These are phyloP conservation scores for Ascobolus immersus DNA, from an alignment of 495 filamentous ascomycete species.

Conservation along the genomic window DNA sequence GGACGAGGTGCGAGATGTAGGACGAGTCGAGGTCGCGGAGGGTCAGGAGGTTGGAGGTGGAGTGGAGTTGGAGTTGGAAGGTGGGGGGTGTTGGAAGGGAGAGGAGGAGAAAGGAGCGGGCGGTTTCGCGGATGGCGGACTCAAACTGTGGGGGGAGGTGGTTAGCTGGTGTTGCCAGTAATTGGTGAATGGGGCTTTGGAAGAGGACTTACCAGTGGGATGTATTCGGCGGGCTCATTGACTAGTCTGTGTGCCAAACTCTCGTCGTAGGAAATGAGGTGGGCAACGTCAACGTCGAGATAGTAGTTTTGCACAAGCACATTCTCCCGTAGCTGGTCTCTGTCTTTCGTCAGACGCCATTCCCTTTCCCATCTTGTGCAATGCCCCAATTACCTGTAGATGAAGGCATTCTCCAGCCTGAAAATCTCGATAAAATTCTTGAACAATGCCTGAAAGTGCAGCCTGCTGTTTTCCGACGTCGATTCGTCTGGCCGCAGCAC, in stretches of 20 bases:
- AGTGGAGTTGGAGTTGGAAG: constrained; percentile 91
- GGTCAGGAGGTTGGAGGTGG: constrained; percentile 63
- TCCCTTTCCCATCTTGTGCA: constrained; percentile 6
- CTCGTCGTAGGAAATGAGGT: constrained; percentile 90
- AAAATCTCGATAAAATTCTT: constrained; percentile 86
- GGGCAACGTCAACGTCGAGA: constrained; percentile 90
- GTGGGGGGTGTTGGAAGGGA: constrained; percentile 46
- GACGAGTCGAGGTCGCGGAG: constrained; percentile 85
- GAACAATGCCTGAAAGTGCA: constrained; percentile 33
- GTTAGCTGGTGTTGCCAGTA: constrained; percentile 6
- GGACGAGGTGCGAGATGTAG: constrained; percentile 80
- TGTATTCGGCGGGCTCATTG: constrained; percentile 75
- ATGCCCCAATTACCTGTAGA: constrained; percentile 49
- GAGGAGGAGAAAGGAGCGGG: constrained; percentile 65
- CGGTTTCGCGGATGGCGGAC: constrained; percentile 65
- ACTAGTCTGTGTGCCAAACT: constrained; percentile 78
- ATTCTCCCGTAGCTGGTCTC: constrained; percentile 91
- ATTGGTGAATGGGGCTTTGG: constrained; percentile 11
- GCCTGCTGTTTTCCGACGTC: constrained; percentile 27
- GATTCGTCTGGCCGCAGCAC: constrained; percentile 42
- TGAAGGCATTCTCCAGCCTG: constrained; percentile 80
- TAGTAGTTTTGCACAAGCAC: constrained; percentile 83
- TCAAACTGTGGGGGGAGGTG: constrained; percentile 44
- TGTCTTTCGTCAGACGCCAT: constrained; percentile 17
- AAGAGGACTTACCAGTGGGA: constrained; percentile 46